Base-by-base conservation (phyloP, 495 filamentous ascomycete species). In the Lepraria neglecta region DNA sequence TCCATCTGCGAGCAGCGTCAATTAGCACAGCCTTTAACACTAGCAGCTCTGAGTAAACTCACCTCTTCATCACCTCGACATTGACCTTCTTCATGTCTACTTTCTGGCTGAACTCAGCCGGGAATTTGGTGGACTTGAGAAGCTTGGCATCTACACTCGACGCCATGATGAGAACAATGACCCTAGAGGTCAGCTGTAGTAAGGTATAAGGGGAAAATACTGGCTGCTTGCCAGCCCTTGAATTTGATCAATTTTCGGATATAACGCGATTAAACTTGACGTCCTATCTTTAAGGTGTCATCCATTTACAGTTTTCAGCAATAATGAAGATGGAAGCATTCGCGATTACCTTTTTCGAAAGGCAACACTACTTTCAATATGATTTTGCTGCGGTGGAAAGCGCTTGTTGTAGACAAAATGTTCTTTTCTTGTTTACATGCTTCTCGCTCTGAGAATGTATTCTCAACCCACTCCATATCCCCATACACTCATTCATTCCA, bases 21-120 rank as follows among this genome's bases (percentile, higher is more conserved):
- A 38, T 64, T 11, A 64, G 43, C n/a, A 31, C 21, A n/a, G 43
- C 27, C 30, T 15, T 35, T 11, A 21, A 33, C 14, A 21, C 27
- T 17, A 56, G 31, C 4, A n/a, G 19, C 15, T n/a, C 42, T 15
- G 12, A 17, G n/a, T 33, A n/a, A 46, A 71, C 82, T 65, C 70
- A 96, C 90, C 91, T 95, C 80, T 97, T 97, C 85, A 97, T 92
- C 60, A 97, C 90, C 73, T 95, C 91, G 27, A 96, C 78, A 67
- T 97, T 96, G 70, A 97, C 90, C 76, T 97, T 99, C 61, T 83
- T 82, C 86, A 94, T 95, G 76, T 99, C 92, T 45, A 99, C 95
- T 79, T 96, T 97, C 72, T 87, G 83, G 69, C 80, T 92, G 74
- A 96, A 97, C 72, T 97, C 94, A 10, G 86, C 82, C 51, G 94